phyloP scores from a whole-genome alignment of 768 basidiomycete genomes.

The Mycena amicta region DNA sequence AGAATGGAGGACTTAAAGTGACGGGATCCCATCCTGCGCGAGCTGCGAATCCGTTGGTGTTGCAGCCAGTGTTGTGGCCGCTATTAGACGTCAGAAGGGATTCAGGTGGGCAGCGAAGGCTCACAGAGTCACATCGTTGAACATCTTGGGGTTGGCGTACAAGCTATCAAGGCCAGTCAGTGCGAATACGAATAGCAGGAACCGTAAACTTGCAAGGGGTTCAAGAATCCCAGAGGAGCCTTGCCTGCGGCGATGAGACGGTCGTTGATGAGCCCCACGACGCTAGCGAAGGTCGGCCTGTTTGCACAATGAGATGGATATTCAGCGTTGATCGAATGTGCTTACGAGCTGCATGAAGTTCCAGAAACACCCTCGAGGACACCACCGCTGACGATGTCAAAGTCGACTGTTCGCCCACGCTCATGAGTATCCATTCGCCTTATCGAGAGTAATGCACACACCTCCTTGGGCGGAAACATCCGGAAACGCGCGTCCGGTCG shows the following conservation, averaged over 20 bases:
- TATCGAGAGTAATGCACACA: not conserved
- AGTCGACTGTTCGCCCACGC: constrained; percentile 9
- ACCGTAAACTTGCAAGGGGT: constrained; percentile 22
- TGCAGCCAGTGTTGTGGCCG: constrained; percentile 31
- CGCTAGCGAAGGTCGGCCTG: constrained; percentile 32
- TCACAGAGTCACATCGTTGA: constrained; percentile 47
- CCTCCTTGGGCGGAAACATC: constrained; percentile 28
- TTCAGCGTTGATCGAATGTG: no score
- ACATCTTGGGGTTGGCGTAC: constrained; percentile 32
- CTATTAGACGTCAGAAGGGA: not conserved
- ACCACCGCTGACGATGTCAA: constrained; percentile 17
- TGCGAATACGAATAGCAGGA: not conserved
- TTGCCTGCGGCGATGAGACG: constrained; percentile 38
- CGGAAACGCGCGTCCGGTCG: constrained; percentile 35
- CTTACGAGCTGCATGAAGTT: constrained; percentile 18
- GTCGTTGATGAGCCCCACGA: constrained; percentile 47
- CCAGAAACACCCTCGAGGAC: constrained; percentile 17
- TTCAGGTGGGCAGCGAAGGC: constrained; percentile 30
- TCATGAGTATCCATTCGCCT: not conserved
- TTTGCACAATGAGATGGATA: no score
- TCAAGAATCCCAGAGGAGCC: constrained; percentile 39
- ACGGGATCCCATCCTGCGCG: constrained; percentile 27
- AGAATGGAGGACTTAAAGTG: not conserved
- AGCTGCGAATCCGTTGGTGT: constrained; percentile 27
- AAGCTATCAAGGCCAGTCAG: constrained; percentile 24